Evolutionary conservation across 306 rosid genomes (phyloP).

Genomic region (Parietaria judaica): DNA sequence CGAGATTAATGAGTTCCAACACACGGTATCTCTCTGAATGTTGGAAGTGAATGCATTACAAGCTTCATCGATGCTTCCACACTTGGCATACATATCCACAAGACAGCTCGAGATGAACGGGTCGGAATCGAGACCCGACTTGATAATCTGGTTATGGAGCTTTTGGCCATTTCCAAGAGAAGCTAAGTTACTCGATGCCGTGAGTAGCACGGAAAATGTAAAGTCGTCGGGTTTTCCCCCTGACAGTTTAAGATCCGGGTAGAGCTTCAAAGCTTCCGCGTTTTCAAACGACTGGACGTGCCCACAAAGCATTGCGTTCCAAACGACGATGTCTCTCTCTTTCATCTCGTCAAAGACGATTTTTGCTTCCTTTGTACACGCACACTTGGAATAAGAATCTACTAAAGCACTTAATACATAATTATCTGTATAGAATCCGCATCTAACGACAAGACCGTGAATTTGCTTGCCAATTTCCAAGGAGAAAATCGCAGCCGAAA

Average conservation of each 20-base stretch:
- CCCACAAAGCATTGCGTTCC: constrained; percentile 84
- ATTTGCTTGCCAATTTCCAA: constrained; percentile 67
- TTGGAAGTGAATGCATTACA: constrained; percentile 37
- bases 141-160: constrained; percentile 73
- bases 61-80: constrained; percentile 73
- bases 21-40: constrained; percentile 48
- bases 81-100: constrained; percentile 83
- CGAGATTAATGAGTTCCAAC: constrained; percentile 89
- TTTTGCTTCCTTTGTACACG: constrained; percentile 50
- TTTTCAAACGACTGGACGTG: constrained; percentile 45
- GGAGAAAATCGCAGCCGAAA: constrained; percentile 46
- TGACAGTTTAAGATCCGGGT: constrained; percentile 43
- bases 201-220: constrained; percentile 61
- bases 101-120: constrained; percentile 66
- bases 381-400: constrained; percentile 84
- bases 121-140: constrained; percentile 57
- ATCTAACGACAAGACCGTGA: constrained; percentile 55
- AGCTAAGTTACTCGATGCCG: constrained; percentile 65
- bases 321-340: constrained; percentile 69
- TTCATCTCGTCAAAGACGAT: constrained; percentile 60
- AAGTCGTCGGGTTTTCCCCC: constrained; percentile 62
- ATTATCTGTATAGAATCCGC: constrained; percentile 54
- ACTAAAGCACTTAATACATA: constrained; percentile 77
- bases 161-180: constrained; percentile 72
- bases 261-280: constrained; percentile 68